Conservation (phyloP, 164 flowering plant species). For the Saururus chinensis region DNA sequence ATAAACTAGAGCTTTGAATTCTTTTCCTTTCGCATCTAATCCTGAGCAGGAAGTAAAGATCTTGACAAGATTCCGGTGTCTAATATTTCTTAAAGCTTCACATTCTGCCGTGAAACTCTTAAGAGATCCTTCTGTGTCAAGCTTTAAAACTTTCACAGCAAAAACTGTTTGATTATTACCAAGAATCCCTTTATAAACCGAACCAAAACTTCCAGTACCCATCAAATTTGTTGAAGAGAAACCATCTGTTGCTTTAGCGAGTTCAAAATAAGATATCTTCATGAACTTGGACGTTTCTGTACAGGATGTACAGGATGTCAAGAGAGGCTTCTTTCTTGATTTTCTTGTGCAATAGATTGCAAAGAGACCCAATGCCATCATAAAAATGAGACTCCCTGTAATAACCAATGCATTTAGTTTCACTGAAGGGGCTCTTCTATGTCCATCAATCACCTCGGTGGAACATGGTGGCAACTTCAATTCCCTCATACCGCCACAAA, state of each 20-base stretch:
- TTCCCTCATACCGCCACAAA: conserved; percentile 13
- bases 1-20: conserved; percentile 17
- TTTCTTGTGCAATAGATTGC: neutral
- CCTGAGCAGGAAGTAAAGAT: conserved; percentile 19
- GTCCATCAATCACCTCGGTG: neutral
- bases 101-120: conserved; percentile 27
- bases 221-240: conserved; percentile 2
- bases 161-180: neutral
- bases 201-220: conserved; percentile 5
- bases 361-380: neutral
- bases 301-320: neutral
- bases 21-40: conserved; percentile 19
- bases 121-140: conserved; percentile 16
- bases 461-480: conserved; percentile 19
- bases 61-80: conserved; percentile 32
- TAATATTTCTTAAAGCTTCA: conserved; percentile 14
- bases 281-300: neutral
- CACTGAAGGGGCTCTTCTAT: neutral
- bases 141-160: conserved; percentile 13
- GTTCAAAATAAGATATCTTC: neutral
- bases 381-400: neutral
- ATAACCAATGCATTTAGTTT: neutral
- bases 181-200: conserved; percentile 4
- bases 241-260: conserved; percentile 1
- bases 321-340: neutral